Evolutionary conservation across 768 basidiomycete genomes (phyloP).

Genomic region (Lactifluus echinatus): DNA sequence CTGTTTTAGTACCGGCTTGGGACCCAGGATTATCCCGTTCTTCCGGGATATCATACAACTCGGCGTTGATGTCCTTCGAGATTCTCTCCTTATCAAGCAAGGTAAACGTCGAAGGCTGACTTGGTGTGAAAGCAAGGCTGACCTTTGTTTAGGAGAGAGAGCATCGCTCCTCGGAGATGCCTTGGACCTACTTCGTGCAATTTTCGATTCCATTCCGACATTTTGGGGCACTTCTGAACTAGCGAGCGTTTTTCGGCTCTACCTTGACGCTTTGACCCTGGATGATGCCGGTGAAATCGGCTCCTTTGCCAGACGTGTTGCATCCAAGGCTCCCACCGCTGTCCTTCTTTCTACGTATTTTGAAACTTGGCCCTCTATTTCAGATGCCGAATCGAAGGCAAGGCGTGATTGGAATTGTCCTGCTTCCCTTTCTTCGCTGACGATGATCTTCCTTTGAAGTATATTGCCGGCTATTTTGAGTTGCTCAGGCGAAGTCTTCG

Average conservation of each 20-base stretch:
- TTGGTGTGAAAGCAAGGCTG: slow-evolving; percentile 8
- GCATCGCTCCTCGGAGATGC: slow-evolving; percentile 30
- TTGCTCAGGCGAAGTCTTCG: slow-evolving; percentile 17
- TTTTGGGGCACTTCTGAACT: slow-evolving; percentile 70
- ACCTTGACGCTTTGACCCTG: slow-evolving; percentile 37
- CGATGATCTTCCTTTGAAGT: not conserved
- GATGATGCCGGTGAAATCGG: slow-evolving; percentile 28
- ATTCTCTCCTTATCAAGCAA: slow-evolving; percentile 26
- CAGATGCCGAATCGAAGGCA: slow-evolving; percentile 26
- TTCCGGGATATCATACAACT: slow-evolving; percentile 64
- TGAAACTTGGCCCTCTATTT: slow-evolving; percentile 44
- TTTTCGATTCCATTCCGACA: slow-evolving; percentile 68
- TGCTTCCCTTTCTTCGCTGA: not conserved
- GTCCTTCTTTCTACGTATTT: slow-evolving; percentile 57
- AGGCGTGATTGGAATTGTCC: not conserved
- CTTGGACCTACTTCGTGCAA: slow-evolving; percentile 48
- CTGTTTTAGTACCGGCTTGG: slow-evolving; percentile 53
- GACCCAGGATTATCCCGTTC: slow-evolving; percentile 82
- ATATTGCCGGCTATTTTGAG: slow-evolving; percentile 16
- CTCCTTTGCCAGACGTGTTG: slow-evolving; percentile 49
- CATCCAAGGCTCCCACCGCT: slow-evolving; percentile 63
- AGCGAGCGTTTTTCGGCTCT: slow-evolving; percentile 44
- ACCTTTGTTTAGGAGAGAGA: slow-evolving; percentile 17
- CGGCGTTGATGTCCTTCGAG: slow-evolving; percentile 41
- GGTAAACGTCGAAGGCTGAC: slow-evolving; percentile 9